Evolutionary conservation across 140 eudicot species (phyloP), one percentile per base, ranked within the genome.

Genomic region (Bidens hawaiensis): DNA sequence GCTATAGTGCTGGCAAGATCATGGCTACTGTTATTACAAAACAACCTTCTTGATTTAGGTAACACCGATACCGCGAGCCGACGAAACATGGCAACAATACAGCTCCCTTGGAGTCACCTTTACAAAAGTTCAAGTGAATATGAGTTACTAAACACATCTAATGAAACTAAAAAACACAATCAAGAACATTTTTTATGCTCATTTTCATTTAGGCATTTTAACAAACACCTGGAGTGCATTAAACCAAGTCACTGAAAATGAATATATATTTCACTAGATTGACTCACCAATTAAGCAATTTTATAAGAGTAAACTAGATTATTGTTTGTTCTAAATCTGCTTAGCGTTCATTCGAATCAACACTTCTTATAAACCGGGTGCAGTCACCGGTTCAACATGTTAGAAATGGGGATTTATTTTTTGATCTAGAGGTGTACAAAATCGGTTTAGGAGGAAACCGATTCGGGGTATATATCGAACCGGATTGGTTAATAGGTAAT

Each of bases 1-100:
- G 63, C 71, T 24, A 87, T 87, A 10, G 84, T 68, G 69, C 63
- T 76, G 22, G 76, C 33, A 34, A 87, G 2, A 72, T 87, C 89
- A 68, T 65, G 76, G 69, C 78, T 57, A 59, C 70, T 56, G 27
- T 56, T 81, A 65, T 70, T 77, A 60, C 82, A 55, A 66, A 79
- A 79, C 21, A 74, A 57, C 73, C 87, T 74, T 59, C 68, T 68
- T 23, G 82, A 70, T 33, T 46, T 68, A 52, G 77, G 80, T 25
- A 65, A 21, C 57, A 31, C 55, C 24, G 42, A 36, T 27, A 73
- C 70, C 8, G 71, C 64, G 65, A 75, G 72, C 13, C 84, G 86
- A 49, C 76, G 77, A 83, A 81, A 72, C 95, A 84, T 87, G 62
- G 50, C 51, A 1, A 56, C 46, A 19, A 26, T 28, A 16, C 28